phyloP scores from a whole-genome alignment of 208 protist genomes.

The Blastocrithidia nonstop region DNA sequence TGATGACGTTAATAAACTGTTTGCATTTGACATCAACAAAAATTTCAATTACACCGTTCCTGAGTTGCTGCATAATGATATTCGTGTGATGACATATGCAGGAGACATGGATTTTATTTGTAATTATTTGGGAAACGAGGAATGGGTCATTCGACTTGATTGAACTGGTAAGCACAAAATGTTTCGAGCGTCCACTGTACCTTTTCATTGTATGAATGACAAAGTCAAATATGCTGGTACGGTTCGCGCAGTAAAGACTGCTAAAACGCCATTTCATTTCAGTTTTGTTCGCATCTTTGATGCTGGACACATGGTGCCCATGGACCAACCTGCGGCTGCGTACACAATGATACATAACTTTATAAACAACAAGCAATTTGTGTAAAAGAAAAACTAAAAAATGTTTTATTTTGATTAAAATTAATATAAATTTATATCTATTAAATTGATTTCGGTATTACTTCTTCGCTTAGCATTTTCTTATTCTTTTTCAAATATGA shows the following conservation, averaged over 20 bases:
- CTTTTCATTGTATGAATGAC: slow-evolving; percentile 3
- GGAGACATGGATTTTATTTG: slow-evolving; percentile 88
- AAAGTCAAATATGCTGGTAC: slow-evolving; percentile 8
- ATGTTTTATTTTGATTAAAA: no score
- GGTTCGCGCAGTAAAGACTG: slow-evolving; percentile 4
- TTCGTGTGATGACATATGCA: slow-evolving; percentile 83
- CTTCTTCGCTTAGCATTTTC: no score
- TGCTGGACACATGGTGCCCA: slow-evolving; percentile 83
- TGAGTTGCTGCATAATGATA: slow-evolving; percentile 24
- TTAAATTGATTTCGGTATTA: no score
- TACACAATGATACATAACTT: neutral
- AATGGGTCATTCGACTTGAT: slow-evolving; percentile 42
- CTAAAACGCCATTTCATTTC: slow-evolving; percentile 12
- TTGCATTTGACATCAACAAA: slow-evolving; percentile 45
- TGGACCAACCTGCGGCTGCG: slow-evolving; percentile 55
- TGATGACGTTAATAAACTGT: slow-evolving; percentile 17
- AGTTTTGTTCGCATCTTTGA: slow-evolving; percentile 69
- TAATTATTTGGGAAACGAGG: slow-evolving; percentile 85
- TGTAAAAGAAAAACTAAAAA: no score
- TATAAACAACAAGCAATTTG: neutral
- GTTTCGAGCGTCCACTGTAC: slow-evolving; percentile 15
- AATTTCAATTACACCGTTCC: slow-evolving; percentile 52
- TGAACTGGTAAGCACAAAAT: slow-evolving; percentile 64
- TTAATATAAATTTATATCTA: no score
- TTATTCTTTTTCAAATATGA: no score